These are phyloP conservation scores for Glarea lozoyensis DNA, from an alignment of 495 filamentous ascomycete species.

Conservation along the genomic window DNA sequence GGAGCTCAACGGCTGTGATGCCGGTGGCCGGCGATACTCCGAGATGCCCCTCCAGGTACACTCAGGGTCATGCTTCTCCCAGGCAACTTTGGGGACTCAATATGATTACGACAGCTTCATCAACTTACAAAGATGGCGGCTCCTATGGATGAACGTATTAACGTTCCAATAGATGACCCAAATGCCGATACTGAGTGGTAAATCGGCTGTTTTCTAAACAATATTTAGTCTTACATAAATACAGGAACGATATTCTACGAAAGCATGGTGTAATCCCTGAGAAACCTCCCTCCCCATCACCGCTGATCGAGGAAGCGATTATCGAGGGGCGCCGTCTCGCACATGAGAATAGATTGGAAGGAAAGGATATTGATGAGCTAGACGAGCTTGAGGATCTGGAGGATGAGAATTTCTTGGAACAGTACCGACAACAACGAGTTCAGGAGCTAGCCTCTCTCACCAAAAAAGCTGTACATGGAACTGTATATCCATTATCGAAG, in stretches of 20 bases:
- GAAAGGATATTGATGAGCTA: conserved; percentile 88
- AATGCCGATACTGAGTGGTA: conserved; percentile 99
- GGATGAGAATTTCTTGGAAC: conserved; percentile 82
- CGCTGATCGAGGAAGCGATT: conserved; percentile 92
- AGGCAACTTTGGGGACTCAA: no score
- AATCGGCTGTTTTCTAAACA: conserved; percentile 3
- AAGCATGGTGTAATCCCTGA: conserved; percentile 94
- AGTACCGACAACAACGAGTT: conserved; percentile 78
- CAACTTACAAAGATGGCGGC: conserved; percentile 53
- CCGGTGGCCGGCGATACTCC: no score
- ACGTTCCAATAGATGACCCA: conserved; percentile 84
- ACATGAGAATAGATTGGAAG: conserved; percentile 84
- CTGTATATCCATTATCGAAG: conserved; percentile 89
- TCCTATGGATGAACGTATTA: conserved; percentile 53
- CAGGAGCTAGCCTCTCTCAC: conserved; percentile 67
- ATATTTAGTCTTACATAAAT: conserved; percentile 3
- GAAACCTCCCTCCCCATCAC: conserved; percentile 88
- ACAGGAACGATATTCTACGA: conserved; percentile 96
- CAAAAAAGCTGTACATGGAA: conserved; percentile 68
- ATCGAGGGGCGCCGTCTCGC: conserved; percentile 68
- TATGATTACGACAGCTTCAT: conserved; percentile 1
- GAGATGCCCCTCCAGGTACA: neutral
- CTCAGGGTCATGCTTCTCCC: no score
- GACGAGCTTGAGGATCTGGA: conserved; percentile 87
- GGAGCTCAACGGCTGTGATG: no score